Evolutionary conservation across 495 filamentous ascomycete species (phyloP).

Genomic region (Xylaria telfairii): DNA sequence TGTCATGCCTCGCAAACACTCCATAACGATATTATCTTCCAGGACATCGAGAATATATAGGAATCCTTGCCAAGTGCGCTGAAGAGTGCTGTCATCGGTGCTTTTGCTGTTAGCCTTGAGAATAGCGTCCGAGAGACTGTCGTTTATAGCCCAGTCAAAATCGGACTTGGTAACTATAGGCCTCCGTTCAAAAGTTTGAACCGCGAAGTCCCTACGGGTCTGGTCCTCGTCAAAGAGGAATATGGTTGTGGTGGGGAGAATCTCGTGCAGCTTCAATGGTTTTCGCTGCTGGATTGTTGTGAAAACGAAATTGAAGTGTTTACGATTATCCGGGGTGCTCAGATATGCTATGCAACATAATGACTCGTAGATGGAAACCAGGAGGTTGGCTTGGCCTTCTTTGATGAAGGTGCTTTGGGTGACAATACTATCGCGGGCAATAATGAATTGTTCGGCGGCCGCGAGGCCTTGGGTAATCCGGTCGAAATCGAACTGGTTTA

Average conservation of each 20-base stretch:
- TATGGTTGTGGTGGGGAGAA: constrained; percentile 76
- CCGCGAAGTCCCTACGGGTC: constrained; percentile 69
- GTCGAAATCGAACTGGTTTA: constrained; percentile 51
- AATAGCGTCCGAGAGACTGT: constrained; percentile 60
- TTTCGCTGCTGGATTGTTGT: constrained; percentile 74
- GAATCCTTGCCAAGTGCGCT: constrained; percentile 77
- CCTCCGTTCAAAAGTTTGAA: constrained; percentile 67
- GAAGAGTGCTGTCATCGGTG: constrained; percentile 50
- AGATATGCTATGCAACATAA: constrained; percentile 59
- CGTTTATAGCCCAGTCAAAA: constrained; percentile 83
- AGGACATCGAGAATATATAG: constrained; percentile 71
- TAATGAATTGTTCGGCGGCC: constrained; percentile 45
- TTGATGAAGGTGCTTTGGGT: constrained; percentile 42
- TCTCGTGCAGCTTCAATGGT: constrained; percentile 69
- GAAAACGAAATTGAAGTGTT: constrained; percentile 78
- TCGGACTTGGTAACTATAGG: constrained; percentile 64
- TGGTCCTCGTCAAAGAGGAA: constrained; percentile 77
- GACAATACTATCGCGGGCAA: constrained; percentile 42
- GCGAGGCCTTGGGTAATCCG: constrained; percentile 46
- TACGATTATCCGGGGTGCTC: constrained; percentile 43
- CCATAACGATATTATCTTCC: constrained; percentile 75
- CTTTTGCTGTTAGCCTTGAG: constrained; percentile 54
- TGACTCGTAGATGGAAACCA: constrained; percentile 60
- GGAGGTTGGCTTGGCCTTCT: constrained; percentile 42
- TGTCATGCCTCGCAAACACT: constrained; percentile 79